Percentiles rank a stretch among this genome's conserved stretches.
These are phyloP conservation scores for Pseudonitzschia multistriata DNA, from an alignment of 108 stramenopile species.

Conservation along the genomic window DNA sequence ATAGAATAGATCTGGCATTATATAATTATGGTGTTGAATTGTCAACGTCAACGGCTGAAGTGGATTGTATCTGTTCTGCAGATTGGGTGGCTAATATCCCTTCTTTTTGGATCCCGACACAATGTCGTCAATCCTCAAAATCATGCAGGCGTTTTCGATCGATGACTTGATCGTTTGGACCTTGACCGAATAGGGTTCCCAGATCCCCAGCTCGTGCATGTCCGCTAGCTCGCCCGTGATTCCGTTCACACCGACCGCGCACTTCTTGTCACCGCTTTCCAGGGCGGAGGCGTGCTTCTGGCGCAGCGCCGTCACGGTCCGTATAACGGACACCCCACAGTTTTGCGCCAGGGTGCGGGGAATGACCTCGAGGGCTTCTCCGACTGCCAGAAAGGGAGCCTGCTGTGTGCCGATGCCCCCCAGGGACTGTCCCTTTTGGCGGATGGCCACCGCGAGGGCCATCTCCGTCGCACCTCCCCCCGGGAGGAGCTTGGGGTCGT, in stretches of 20 bases:
- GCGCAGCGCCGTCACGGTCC: constrained; percentile 93
- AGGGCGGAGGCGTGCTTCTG: constrained; percentile 92
- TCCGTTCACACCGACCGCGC: constrained; percentile 96
- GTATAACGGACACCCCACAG: constrained; percentile 98
- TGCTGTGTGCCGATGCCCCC: constrained; percentile 89
- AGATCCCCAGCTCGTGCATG: constrained; percentile 96
- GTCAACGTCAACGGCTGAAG: too few species aligned
- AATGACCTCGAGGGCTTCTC: constrained; percentile 98
- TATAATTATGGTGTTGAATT: too few species aligned
- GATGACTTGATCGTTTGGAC: constrained; percentile 99
- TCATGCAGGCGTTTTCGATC: constrained; percentile 98
- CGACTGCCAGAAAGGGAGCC: constrained; percentile 96
- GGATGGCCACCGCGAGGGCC: constrained; percentile 93
- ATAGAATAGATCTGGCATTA: too few species aligned
- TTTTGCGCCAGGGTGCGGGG: constrained; percentile 98
- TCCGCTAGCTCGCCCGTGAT: constrained; percentile 92
- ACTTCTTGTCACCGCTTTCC: constrained; percentile 52
- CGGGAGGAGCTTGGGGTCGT: constrained; percentile 94
- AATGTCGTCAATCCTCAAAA: constrained; percentile 98
- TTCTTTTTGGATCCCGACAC: constrained; percentile 95
- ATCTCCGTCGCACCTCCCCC: constrained; percentile 99
- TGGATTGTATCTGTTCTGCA: too few species aligned
- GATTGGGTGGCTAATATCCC: constrained; percentile 3
- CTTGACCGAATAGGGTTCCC: constrained; percentile 99
- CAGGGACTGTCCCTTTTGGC: constrained; percentile 68